A percentile compares a stretch with the other conserved stretches of the same genome.
Evolutionary conservation across 345 rosid genomes (phyloP).

Genomic region (Noccaea bulbosa): DNA sequence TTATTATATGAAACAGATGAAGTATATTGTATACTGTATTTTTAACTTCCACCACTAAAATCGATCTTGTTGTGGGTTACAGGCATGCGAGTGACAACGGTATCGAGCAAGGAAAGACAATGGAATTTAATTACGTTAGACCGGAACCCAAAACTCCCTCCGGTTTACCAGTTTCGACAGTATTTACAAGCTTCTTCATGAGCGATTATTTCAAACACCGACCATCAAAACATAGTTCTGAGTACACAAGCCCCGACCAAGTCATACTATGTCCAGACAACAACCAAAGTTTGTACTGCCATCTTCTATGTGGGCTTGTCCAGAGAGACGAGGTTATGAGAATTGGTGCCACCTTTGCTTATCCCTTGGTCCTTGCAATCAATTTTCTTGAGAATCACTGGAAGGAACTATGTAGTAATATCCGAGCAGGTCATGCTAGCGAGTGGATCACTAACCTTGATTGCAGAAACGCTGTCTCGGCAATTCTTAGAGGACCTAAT

Average conservation of each 20-base stretch:
- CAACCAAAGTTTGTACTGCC: neutral
- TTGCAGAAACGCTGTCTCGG: conserved; percentile 45
- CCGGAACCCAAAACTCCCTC: neutral
- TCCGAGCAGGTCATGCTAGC: conserved; percentile 54
- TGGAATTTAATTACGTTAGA: neutral
- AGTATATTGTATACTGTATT: no score
- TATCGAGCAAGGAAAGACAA: neutral
- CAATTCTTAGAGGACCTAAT: neutral
- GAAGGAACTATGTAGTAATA: conserved; percentile 61
- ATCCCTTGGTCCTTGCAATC: conserved; percentile 54
- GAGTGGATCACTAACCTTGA: conserved; percentile 58
- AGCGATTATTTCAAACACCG: conserved; percentile 51
- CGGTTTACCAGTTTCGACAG: neutral
- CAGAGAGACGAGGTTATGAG: conserved; percentile 47
- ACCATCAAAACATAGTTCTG: conserved; percentile 42
- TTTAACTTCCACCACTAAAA: neutral
- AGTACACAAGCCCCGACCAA: conserved; percentile 40
- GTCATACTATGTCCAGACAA: neutral
- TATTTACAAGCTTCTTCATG: conserved; percentile 37
- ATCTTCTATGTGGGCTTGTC: neutral
- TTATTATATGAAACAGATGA: no score
- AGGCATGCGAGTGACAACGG: neutral
- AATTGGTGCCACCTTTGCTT: conserved; percentile 58
- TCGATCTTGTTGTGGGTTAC: no score
- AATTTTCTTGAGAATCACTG: conserved; percentile 61